A percentile compares a stretch with the other conserved stretches of the same genome.
These are phyloP conservation scores for Trichocladium antarcticum DNA, from an alignment of 495 filamentous ascomycete genomes.

Conservation along the genomic window DNA sequence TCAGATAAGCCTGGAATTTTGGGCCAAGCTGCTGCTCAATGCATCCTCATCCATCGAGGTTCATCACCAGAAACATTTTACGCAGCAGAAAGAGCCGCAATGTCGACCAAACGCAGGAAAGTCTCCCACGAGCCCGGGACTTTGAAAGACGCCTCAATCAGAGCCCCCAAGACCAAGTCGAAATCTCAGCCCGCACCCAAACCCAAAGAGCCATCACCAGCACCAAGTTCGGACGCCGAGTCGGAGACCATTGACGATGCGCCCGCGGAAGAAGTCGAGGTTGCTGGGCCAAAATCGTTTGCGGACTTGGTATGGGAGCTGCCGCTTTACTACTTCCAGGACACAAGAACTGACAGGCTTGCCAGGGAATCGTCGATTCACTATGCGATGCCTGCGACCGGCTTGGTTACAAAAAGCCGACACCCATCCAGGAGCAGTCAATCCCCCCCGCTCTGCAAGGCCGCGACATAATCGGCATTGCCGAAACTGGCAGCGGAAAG, in stretches of 20 bases:
- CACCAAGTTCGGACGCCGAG: conserved; percentile 12
- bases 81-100: conserved; percentile 5
- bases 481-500: conserved; percentile 91
- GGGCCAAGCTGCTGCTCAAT: background rate
- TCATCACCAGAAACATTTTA: background rate
- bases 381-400: conserved; percentile 76
- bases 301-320: conserved; percentile 46
- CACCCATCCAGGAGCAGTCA: conserved; percentile 62
- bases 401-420: conserved; percentile 74
- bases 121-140: conserved; percentile 8
- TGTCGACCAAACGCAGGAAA: conserved; percentile 25
- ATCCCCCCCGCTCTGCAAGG: conserved; percentile 74
- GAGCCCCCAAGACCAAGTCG: conserved; percentile 3
- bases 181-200: background rate
- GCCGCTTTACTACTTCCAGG: background rate
- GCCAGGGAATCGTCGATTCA: conserved; percentile 63
- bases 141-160: background rate
- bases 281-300: conserved; percentile 52
- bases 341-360: conserved; percentile 9
- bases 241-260: conserved; percentile 18
- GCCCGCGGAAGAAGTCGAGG: conserved; percentile 9
- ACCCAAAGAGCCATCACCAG: background rate
- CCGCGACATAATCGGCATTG: conserved; percentile 82
- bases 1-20: conserved; percentile 20
- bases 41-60: background rate